phyloP scores from a whole-genome alignment of 192 early-diverging fungal species.

The Coemansia sp. region DNA sequence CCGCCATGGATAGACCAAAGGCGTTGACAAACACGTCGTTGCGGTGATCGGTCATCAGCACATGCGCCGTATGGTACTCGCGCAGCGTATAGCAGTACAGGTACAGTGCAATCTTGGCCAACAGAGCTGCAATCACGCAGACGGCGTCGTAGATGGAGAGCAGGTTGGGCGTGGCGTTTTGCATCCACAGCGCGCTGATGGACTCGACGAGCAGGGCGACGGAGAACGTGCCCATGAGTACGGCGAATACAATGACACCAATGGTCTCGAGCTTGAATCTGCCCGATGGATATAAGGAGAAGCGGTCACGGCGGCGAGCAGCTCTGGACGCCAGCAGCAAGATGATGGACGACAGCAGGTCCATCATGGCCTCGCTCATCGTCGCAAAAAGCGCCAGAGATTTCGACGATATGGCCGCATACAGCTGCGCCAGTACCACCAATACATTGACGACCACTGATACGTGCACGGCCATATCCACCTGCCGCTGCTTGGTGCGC shows the following conservation, averaged over 20 bases:
- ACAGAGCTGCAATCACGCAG: conserved; percentile 61
- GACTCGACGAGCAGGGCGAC: conserved; percentile 73
- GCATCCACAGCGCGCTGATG: conserved; percentile 57
- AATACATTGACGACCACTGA: conserved; percentile 70
- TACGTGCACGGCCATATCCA: conserved; percentile 66
- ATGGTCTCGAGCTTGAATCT: conserved; percentile 76
- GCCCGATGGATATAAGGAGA: conserved; percentile 76
- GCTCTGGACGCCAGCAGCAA: conserved; percentile 65
- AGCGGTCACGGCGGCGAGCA: conserved; percentile 60
- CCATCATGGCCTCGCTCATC: conserved; percentile 84
- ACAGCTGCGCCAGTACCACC: conserved; percentile 68
- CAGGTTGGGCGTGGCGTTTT: conserved; percentile 50
- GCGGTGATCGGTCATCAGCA: conserved; percentile 72
- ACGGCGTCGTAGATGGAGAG: conserved; percentile 55
- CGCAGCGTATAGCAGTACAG: conserved; percentile 69
- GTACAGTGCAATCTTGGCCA: conserved; percentile 66
- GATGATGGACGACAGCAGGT: conserved; percentile 69
- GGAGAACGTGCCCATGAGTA: conserved; percentile 76
- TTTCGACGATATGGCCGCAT: conserved; percentile 73
- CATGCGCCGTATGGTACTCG: conserved; percentile 60
- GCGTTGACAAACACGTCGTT: conserved; percentile 79
- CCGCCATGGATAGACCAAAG: conserved; percentile 68
- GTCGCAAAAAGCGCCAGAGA: conserved; percentile 80
- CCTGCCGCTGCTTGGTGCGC: conserved; percentile 40
- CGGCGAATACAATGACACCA: conserved; percentile 79